A percentile compares a stretch with the other conserved stretches of the same genome.
Conservation (phyloP, 192 early-diverging fungal genomes). For the Gaertneriomyces sp. region DNA sequence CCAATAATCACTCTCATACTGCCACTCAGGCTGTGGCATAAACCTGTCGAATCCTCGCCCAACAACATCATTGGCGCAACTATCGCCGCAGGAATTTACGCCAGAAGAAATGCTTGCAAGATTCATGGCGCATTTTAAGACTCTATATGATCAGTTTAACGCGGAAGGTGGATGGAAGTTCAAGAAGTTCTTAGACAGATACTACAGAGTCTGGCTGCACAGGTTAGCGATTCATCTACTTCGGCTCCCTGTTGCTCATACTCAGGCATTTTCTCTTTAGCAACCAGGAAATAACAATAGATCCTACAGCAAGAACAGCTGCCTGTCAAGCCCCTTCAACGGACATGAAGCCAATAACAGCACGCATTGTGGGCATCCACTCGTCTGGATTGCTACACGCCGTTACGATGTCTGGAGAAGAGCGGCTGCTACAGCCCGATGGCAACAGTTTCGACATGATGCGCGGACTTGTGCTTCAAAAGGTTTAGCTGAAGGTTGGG, state of each 20-base stretch:
- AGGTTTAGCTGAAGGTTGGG: conserved; percentile 23
- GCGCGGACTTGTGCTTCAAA: conserved; percentile 77
- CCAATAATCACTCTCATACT: background rate
- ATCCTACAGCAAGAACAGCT: too few relatives aligned
- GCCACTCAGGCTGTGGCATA: conserved; percentile 67
- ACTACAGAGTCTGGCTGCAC: conserved; percentile 89
- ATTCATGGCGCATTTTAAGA: conserved; percentile 70
- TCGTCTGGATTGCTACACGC: conserved; percentile 73
- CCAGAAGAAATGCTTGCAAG: conserved; percentile 66
- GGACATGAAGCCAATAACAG: conserved; percentile 16
- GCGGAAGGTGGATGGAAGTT: conserved; percentile 44
- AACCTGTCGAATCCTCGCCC: conserved; percentile 83
- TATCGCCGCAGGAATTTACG: conserved; percentile 48
- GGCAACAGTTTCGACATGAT: conserved; percentile 99
- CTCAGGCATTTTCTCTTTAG: too few relatives aligned
- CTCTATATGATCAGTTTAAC: conserved; percentile 69
- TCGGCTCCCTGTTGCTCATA: too few relatives aligned
- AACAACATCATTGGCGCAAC: conserved; percentile 75
- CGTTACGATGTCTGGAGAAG: conserved; percentile 35
- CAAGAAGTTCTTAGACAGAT: conserved; percentile 67
- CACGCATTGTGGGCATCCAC: conserved; percentile 74
- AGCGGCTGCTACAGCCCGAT: conserved; percentile 84
- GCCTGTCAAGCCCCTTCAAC: too few relatives aligned
- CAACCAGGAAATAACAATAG: too few relatives aligned
- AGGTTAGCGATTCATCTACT: conserved; percentile 30